Evolutionary conservation across 78 protist species (phyloP).

Genomic region (Guillardia theta): DNA sequence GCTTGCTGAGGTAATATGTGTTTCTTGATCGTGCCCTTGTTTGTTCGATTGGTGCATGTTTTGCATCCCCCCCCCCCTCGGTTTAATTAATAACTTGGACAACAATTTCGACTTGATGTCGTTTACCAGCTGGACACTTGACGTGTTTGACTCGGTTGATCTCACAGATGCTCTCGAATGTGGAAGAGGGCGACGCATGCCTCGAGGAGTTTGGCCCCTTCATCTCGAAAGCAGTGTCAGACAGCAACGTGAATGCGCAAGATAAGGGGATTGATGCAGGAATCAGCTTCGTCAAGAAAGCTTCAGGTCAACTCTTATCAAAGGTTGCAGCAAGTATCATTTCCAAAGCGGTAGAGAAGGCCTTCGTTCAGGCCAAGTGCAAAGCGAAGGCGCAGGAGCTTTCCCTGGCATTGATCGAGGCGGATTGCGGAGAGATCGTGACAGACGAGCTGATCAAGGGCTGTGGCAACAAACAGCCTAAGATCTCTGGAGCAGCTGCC

Average conservation of each 20-base stretch:
- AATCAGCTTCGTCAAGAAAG: neutral
- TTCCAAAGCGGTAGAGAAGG: neutral
- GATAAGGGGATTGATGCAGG: neutral
- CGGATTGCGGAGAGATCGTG: neutral
- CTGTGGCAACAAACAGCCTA: neutral
- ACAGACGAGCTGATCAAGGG: neutral
- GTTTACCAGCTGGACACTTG: neutral
- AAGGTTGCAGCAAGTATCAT: neutral
- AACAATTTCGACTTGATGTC: neutral
- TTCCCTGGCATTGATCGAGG: neutral
- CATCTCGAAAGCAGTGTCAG: neutral
- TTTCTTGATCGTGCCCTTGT: too few relatives aligned
- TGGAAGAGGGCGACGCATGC: neutral
- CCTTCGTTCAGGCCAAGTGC: neutral
- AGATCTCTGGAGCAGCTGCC: neutral
- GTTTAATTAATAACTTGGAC: neutral
- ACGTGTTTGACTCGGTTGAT: neutral
- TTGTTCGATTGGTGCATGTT: neutral
- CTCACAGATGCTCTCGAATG: neutral
- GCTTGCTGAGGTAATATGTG: neutral
- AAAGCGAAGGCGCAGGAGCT: neutral
- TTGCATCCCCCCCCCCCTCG: neutral
- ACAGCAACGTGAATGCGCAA: constrained; percentile 16
- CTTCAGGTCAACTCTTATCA: neutral
- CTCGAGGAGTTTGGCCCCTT: neutral